Evolutionary conservation across 257 asterid genomes (phyloP).

Genomic region (Verbena officinalis): DNA sequence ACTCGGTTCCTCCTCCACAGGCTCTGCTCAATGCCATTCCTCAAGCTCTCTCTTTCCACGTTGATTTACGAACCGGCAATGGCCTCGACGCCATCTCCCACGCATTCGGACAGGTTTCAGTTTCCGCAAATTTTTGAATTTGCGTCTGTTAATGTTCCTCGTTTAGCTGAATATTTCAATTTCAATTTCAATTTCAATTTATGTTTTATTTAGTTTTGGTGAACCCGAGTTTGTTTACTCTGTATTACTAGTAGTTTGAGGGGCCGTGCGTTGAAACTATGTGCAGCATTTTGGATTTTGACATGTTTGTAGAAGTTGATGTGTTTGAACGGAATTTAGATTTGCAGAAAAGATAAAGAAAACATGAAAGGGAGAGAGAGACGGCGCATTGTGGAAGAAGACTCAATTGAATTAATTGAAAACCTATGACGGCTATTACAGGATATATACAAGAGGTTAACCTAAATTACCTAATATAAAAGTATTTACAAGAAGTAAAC

Average conservation of each 20-base stretch:
- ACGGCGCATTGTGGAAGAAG: too few relatives aligned
- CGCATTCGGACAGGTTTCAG: conserved; percentile 71
- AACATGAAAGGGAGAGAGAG: too few relatives aligned
- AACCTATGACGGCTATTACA: too few relatives aligned
- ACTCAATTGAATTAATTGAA: too few relatives aligned
- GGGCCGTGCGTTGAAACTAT: too few relatives aligned
- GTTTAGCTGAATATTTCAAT: neutral
- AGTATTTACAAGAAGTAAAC: too few relatives aligned
- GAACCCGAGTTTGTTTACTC: neutral
- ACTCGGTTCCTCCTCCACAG: conserved; percentile 62
- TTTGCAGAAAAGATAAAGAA: too few relatives aligned
- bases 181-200: too few relatives aligned
- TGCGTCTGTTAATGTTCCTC: neutral
- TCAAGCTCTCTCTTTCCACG: conserved; percentile 58
- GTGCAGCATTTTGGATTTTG: neutral
- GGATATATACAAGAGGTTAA: too few relatives aligned
- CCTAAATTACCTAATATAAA: too few relatives aligned
- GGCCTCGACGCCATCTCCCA: conserved; percentile 59
- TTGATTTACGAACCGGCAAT: conserved; percentile 65
- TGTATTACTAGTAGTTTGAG: too few relatives aligned
- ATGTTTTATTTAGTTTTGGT: neutral
- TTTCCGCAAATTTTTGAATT: neutral
- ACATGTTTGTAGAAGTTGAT: conserved; percentile 2
- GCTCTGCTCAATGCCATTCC: conserved; percentile 63
- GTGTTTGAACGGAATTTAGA: too few relatives aligned